These are phyloP conservation scores for Coffea humblotiana DNA, from an alignment of 305 asterid genomes.

Conservation along the genomic window DNA sequence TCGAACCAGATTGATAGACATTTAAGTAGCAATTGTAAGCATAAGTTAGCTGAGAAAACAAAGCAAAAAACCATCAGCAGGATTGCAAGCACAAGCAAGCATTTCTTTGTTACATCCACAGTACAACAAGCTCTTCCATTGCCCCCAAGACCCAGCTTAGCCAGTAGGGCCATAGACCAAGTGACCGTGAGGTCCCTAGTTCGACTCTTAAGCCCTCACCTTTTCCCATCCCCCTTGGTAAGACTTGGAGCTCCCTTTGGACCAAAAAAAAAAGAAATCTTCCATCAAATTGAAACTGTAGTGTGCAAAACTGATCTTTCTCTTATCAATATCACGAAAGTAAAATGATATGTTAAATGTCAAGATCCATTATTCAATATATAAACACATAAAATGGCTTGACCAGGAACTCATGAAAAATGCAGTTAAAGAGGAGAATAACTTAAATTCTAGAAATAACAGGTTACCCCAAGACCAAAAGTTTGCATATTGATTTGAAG, in stretches of 20 bases:
- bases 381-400: not conserved
- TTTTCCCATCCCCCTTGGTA: too few relatives aligned
- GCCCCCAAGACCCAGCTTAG: too few relatives aligned
- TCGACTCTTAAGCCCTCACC: too few relatives aligned
- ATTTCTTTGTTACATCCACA: not conserved
- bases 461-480: too few relatives aligned
- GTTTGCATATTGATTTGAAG: too few relatives aligned
- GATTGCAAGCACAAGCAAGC: not conserved
- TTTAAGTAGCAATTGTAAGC: not conserved
- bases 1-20: not conserved
- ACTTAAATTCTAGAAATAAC: too few relatives aligned
- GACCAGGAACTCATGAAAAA: not conserved
- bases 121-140: not conserved
- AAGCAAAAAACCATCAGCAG: not conserved
- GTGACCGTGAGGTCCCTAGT: too few relatives aligned
- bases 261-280: too few relatives aligned
- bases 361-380: not conserved
- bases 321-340: not conserved
- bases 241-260: too few relatives aligned
- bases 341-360: not conserved
- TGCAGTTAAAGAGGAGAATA: too few relatives aligned
- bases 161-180: too few relatives aligned
- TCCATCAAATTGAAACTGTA: not conserved
- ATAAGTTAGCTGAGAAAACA: not conserved
- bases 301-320: not conserved